A percentile compares a stretch with the other conserved stretches of the same genome.
Evolutionary conservation across 1,284 basidiomycete genomes (phyloP).

Genomic region (Athelia sp.): DNA sequence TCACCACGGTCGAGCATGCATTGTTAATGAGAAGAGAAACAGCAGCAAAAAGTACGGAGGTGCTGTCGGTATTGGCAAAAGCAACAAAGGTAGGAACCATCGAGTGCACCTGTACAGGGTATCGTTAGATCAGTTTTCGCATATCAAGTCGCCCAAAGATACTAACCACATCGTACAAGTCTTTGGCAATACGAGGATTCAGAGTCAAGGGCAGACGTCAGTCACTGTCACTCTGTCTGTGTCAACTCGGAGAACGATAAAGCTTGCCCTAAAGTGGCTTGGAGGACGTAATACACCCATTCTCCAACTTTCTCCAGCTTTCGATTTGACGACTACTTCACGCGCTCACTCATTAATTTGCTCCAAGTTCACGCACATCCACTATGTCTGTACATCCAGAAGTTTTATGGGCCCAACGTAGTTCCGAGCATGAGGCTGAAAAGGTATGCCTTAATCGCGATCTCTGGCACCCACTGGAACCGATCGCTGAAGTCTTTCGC

Average conservation of each 20-base stretch:
- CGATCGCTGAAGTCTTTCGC: slow-evolving; percentile 23
- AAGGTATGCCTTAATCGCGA: slow-evolving; percentile 48
- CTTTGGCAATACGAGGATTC: too few species aligned
- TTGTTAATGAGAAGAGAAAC: slow-evolving; percentile 66
- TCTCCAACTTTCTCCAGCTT: too few species aligned
- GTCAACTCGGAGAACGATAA: background rate
- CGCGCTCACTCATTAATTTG: slow-evolving; percentile 11
- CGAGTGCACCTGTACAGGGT: slow-evolving; percentile 71
- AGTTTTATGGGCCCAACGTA: slow-evolving; percentile 89
- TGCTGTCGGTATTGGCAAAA: slow-evolving; percentile 74
- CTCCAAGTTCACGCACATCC: slow-evolving; percentile 16
- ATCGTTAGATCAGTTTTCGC: too few species aligned
- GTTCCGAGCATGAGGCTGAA: slow-evolving; percentile 55
- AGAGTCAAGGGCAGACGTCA: background rate
- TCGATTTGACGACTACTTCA: slow-evolving; percentile 11
- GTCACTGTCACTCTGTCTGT: background rate
- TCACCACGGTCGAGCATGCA: slow-evolving; percentile 78
- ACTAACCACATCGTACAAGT: slow-evolving; percentile 33
- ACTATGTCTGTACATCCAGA: slow-evolving; percentile 71
- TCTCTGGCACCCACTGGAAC: slow-evolving; percentile 3
- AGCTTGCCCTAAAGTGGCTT: background rate
- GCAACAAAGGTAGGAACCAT: slow-evolving; percentile 74
- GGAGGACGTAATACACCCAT: too few species aligned
- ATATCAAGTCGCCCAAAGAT: too few species aligned
- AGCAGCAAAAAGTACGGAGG: slow-evolving; percentile 70